These are phyloP conservation scores for Corymbia citriodora DNA, from an alignment of 441 rosid species.

Conservation along the genomic window DNA sequence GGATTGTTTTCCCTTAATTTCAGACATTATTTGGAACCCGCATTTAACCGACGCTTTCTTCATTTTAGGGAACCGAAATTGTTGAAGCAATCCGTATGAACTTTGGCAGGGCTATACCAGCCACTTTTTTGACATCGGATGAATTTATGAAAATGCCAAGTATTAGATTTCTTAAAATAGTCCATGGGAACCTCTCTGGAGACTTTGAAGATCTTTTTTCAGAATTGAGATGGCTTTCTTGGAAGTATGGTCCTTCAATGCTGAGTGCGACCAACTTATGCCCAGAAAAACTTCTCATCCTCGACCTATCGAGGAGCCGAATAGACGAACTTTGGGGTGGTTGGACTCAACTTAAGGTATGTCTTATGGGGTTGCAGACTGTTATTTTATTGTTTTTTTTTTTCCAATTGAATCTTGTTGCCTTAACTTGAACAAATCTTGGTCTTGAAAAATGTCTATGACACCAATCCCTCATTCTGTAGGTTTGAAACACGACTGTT, in stretches of 20 bases:
- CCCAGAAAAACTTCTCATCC: neutral
- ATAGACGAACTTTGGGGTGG: no score
- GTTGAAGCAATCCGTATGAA: no score
- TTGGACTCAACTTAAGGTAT: no score
- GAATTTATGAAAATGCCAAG: neutral
- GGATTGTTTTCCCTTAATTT: neutral
- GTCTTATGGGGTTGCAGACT: neutral
- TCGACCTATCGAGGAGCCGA: no score
- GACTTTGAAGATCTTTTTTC: neutral
- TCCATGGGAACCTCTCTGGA: neutral
- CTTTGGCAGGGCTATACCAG: no score
- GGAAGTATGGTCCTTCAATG: neutral
- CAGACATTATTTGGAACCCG: neutral
- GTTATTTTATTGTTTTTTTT: neutral
- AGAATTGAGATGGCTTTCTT: neutral
- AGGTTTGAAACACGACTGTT: neutral
- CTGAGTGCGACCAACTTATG: neutral
- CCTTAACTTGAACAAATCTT: neutral
- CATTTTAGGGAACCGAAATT: neutral
- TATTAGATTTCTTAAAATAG: neutral
- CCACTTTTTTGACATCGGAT: neutral
- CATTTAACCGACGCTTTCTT: neutral
- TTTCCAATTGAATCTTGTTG: neutral
- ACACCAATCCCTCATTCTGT: neutral
- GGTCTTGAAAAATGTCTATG: neutral